Conservation (phyloP, 148 eudicot genomes). For the Camellia sinensis region DNA sequence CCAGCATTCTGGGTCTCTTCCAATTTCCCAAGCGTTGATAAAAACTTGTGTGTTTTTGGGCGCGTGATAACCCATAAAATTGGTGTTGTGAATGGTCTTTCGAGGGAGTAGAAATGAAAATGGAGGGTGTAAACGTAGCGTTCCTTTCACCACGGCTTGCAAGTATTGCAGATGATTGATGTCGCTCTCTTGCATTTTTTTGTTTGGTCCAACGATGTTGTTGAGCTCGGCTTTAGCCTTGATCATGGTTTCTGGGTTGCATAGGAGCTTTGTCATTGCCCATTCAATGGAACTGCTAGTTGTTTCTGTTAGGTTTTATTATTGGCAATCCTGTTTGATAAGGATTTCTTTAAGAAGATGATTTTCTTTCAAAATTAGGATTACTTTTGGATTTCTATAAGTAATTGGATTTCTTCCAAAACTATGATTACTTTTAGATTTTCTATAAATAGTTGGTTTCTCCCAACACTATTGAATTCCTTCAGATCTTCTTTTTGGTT, state of each 20-base stretch:
- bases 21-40: slow-evolving; percentile 21
- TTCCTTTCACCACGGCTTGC: slow-evolving; percentile 22
- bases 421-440: no score
- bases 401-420: no score
- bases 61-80: slow-evolving; percentile 18
- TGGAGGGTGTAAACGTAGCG: slow-evolving; percentile 16
- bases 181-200: slow-evolving; percentile 10
- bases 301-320: no score
- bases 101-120: slow-evolving; percentile 17
- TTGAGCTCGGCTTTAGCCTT: slow-evolving; percentile 15
- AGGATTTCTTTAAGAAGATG: no score
- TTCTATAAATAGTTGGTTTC: no score
- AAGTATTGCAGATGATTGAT: slow-evolving; percentile 11
- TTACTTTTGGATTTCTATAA: no score
- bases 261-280: slow-evolving; percentile 15
- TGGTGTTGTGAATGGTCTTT: slow-evolving; percentile 10
- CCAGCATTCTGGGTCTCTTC: slow-evolving; percentile 20
- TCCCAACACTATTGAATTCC: no score
- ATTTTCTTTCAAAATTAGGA: no score
- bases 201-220: neutral
- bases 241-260: slow-evolving; percentile 4
- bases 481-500: no score
- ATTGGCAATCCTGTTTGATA: no score
- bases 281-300: slow-evolving; percentile 19
- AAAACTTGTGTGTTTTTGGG: slow-evolving; percentile 19